A percentile compares a stretch with the other conserved stretches of the same genome.
phyloP scores from a whole-genome alignment of 768 basidiomycete genomes.

The Trametes punicea region DNA sequence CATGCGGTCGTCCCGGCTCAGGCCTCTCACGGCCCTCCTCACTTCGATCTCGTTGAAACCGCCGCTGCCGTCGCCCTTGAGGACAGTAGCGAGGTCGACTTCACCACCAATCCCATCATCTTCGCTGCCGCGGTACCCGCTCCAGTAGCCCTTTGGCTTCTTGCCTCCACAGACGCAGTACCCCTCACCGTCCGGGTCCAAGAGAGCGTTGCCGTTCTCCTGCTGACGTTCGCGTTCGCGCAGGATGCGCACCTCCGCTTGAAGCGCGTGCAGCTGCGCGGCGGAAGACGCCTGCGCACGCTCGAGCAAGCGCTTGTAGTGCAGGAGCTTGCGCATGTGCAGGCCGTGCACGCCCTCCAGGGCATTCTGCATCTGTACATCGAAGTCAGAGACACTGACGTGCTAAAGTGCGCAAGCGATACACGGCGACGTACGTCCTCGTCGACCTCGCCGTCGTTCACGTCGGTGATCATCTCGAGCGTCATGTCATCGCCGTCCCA shows the following conservation, averaged over 20 bases:
- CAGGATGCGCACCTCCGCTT: constrained; percentile 73
- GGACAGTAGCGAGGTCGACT: constrained; percentile 47
- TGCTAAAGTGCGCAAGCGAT: not conserved
- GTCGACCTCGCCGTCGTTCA: constrained; percentile 70
- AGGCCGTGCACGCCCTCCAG: constrained; percentile 39
- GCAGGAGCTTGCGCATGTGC: constrained; percentile 56
- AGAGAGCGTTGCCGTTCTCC: constrained; percentile 24
- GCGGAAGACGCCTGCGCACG: constrained; percentile 75
- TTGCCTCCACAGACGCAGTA: constrained; percentile 57
- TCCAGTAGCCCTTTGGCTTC: constrained; percentile 67
- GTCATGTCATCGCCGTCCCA: constrained; percentile 61
- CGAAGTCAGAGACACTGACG: not conserved
- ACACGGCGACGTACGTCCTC: constrained; percentile 51
- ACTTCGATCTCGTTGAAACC: constrained; percentile 70
- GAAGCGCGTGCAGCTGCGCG: constrained; percentile 80
- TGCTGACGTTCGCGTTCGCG: constrained; percentile 40
- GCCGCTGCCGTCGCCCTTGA: constrained; percentile 47
- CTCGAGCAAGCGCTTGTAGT: constrained; percentile 78
- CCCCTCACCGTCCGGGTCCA: constrained; percentile 26
- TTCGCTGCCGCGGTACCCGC: constrained; percentile 54
- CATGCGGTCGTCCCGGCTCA: constrained; percentile 69
- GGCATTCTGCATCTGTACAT: constrained; percentile 41
- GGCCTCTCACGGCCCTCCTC: constrained; percentile 54
- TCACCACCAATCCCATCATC: constrained; percentile 46
- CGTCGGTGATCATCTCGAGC: constrained; percentile 68